Base-by-base conservation (phyloP, 495 filamentous ascomycete species). In the Trichoderma orchidacearum region DNA sequence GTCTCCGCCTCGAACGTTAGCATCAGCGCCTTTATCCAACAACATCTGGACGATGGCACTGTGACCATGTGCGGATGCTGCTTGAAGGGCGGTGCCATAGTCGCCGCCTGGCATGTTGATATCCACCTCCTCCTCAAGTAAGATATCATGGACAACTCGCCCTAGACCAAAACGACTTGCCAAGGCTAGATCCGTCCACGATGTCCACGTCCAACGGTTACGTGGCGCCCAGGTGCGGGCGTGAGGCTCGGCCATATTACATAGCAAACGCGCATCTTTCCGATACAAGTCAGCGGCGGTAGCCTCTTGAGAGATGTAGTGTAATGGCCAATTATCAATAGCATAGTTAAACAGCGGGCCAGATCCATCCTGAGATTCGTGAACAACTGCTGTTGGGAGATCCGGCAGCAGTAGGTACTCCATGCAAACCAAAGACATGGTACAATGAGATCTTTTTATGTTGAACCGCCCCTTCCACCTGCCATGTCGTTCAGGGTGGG, bases 391-490 rank as follows among this genome's bases (percentile, higher is more conserved):
- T 36, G 23, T 12, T 48, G 30, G 2, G 30, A 59, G n/a, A 48
- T 59, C 59, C 17, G 34, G 53, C 45, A 63, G 50, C 5, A 58
- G 30, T 15, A 64, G 38, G 38, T 63, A 61, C 7, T 56, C 52
- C 30, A 63, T 12, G 53, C 63, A 64, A 30, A 41, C 13, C 9
- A 50, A 54, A 7, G 56, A 57, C 30, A 64, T 55, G 17, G 21
- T 57, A 48, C 52, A 34, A 50, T 64, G 58, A 17, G 58, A 58
- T 35, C 56, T n/a, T 35, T 0, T 15, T 8, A 56, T 56, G 0
- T 58, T 54, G 35, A 64, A 35, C 51, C 36, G 36, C 5, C 56
- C 55, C 34, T 62, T 30, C 64, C 61, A 67, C 17, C 57, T 58
- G 30, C 53, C 35, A 18, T 25, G 7, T 32, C 28, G 25, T 35